Base-by-base conservation (phyloP, 2,329 filamentous ascomycete species). In the Verticillium nonalfalfae region DNA sequence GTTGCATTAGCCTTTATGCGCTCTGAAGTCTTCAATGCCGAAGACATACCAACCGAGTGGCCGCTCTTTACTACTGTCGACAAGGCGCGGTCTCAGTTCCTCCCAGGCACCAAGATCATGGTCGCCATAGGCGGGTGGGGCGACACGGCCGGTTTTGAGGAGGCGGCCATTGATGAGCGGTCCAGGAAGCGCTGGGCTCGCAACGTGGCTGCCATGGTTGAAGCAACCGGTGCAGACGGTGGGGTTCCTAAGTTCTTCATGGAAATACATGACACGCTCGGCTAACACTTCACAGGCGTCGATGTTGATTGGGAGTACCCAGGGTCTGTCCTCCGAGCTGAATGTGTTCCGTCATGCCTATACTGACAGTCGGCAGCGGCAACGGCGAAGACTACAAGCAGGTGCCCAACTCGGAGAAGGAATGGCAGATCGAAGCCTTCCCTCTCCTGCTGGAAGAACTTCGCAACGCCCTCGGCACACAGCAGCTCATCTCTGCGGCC, bases 91-190 rank as follows among this genome's bases (percentile, higher is more conserved):
- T 62, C 69, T 18, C 74, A 78, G 60, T 85, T 88, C 63, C 73
- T 73, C 7, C 62, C 73, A 0, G 77, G 77, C 33, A 86, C 87
- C 21, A 87, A 89, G 66, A 73, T 92, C 26, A 81, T 89, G 76
- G 80, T 92, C 40, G 88, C 90, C 21, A 85, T 93, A 64, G 90
- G 90, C 11, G 90, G 89, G 59, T 93, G 90, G 89, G 89, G 88
- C 0, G 87, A 91, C 63, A 86, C 82, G 0, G 71, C 73, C 7
- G 89, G 88, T 0, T 92, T 90, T 68, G 80, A 82, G 0, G 71
- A 71, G 10, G 88, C 82, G 0, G 84, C 86, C 1, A 78, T 58
- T 7, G 60, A 57, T n/a, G 59, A 59, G 7, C 38, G 59, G 6
- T 81, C 79, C 1, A 82, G 87, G 15, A 76, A 79, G 63, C 75